Evolutionary conservation across 495 filamentous ascomycete species (phyloP).

Genomic region (Immersiella caudata): DNA sequence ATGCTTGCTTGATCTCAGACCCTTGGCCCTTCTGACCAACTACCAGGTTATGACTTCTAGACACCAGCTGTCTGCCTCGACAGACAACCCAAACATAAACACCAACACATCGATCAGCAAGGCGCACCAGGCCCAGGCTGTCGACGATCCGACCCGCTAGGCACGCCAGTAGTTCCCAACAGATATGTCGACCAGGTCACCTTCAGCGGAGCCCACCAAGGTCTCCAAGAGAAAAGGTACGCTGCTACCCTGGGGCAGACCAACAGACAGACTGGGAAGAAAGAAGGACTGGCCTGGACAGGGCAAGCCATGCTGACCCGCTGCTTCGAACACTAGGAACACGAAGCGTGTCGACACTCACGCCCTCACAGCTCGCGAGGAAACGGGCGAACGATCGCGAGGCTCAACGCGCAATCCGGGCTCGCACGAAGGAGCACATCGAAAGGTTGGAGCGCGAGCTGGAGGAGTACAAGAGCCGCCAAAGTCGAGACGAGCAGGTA

Average conservation of each 20-base stretch:
- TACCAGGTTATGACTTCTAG: neutral
- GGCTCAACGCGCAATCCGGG: conserved; percentile 82
- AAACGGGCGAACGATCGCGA: conserved; percentile 90
- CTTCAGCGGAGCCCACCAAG: conserved; percentile 35
- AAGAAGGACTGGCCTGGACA: too few species aligned
- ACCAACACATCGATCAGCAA: neutral
- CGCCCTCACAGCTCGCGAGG: conserved; percentile 69
- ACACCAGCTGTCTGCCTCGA: neutral
- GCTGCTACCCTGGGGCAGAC: neutral
- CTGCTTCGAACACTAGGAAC: conserved; percentile 46
- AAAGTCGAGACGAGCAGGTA: conserved; percentile 41
- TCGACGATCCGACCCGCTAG: neutral
- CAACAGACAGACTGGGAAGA: too few species aligned
- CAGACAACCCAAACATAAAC: neutral
- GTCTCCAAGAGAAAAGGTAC: conserved; percentile 43
- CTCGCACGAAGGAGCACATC: conserved; percentile 80
- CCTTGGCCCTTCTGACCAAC: neutral
- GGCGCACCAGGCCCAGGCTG: neutral
- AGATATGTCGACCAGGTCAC: conserved; percentile 23
- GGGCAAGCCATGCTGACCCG: neutral
- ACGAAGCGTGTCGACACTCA: conserved; percentile 72
- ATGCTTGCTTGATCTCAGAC: neutral
- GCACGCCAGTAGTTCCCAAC: neutral
- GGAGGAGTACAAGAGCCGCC: conserved; percentile 53
- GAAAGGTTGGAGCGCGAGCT: conserved; percentile 73